Conservation (phyloP, 2,329 filamentous ascomycete genomes). For the Exophiala viscosa region DNA sequence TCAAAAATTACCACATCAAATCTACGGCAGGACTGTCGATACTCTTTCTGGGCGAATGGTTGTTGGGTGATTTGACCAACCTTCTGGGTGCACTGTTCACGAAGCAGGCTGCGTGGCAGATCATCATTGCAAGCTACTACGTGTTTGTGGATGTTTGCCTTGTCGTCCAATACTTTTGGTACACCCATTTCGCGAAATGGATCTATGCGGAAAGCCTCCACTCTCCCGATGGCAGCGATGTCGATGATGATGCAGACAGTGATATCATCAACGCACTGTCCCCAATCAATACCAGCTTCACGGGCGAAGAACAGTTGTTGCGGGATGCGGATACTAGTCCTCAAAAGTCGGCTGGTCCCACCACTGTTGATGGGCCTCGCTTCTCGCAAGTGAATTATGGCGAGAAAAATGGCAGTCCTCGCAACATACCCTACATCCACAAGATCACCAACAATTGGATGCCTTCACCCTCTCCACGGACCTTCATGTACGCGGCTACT, state of each 20-base stretch:
- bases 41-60: slow-evolving; percentile 64
- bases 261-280: slow-evolving; percentile 38
- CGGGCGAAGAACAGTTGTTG: slow-evolving; percentile 8
- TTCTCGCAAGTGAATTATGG: slow-evolving; percentile 26
- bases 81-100: slow-evolving; percentile 61
- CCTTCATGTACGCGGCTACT: slow-evolving; percentile 44
- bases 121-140: slow-evolving; percentile 63
- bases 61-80: slow-evolving; percentile 61
- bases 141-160: slow-evolving; percentile 62
- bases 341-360: slow-evolving; percentile 15
- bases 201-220: slow-evolving; percentile 35
- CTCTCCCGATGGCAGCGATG: slow-evolving; percentile 28
- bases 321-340: slow-evolving; percentile 10
- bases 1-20: slow-evolving; percentile 62
- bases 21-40: slow-evolving; percentile 63
- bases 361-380: slow-evolving; percentile 14
- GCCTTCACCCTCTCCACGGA: slow-evolving; percentile 38
- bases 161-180: slow-evolving; percentile 64
- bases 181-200: slow-evolving; percentile 54
- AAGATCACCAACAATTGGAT: slow-evolving; percentile 25
- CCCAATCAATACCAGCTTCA: slow-evolving; percentile 34
- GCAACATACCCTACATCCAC: slow-evolving; percentile 7
- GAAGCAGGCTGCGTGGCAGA: slow-evolving; percentile 63
- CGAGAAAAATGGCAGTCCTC: slow-evolving; percentile 21
- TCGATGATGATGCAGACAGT: slow-evolving; percentile 31